Evolutionary conservation across 352 stramenopile species (phyloP).

Genomic region (Globisporangium yorkense): DNA sequence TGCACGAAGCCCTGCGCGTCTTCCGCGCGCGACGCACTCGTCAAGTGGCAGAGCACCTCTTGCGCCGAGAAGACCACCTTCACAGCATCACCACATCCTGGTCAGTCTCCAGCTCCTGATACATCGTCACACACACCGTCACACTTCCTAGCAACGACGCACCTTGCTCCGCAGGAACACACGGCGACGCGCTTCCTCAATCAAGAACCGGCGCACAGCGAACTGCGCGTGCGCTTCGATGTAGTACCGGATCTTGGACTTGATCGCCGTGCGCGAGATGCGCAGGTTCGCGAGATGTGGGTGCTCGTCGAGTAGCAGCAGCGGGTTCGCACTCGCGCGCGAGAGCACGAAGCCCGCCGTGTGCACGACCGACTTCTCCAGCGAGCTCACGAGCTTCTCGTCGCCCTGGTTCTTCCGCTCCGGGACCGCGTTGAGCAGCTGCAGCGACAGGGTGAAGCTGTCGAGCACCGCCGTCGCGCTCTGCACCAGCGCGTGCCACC

Average conservation of each 20-base stretch:
- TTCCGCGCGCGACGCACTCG: slow-evolving; percentile 48
- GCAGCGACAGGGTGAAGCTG: slow-evolving; percentile 46
- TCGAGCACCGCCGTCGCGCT: slow-evolving; percentile 37
- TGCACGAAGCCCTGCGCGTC: slow-evolving; percentile 65
- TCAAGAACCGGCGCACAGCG: slow-evolving; percentile 45
- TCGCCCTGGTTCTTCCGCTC: slow-evolving; percentile 23
- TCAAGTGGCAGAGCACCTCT: slow-evolving; percentile 52
- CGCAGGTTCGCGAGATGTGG: slow-evolving; percentile 44
- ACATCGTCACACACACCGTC: slow-evolving; percentile 1
- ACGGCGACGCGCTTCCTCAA: slow-evolving; percentile 42
- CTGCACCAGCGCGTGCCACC: slow-evolving; percentile 35
- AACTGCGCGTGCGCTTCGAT: slow-evolving; percentile 52
- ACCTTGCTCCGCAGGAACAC: slow-evolving; percentile 24
- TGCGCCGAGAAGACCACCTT: slow-evolving; percentile 44
- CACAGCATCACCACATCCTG: not conserved
- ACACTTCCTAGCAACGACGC: not conserved
- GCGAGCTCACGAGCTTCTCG: slow-evolving; percentile 13
- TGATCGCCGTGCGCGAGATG: slow-evolving; percentile 35
- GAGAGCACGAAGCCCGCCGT: slow-evolving; percentile 30
- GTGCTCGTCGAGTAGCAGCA: slow-evolving; percentile 44
- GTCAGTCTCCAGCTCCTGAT: slow-evolving; percentile 4
- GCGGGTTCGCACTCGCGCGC: slow-evolving; percentile 25
- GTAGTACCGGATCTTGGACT: slow-evolving; percentile 38
- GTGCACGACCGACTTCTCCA: slow-evolving; percentile 35
- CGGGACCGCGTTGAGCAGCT: slow-evolving; percentile 41